Evolutionary conservation across 257 asterid species (phyloP), one percentile per base, ranked within the genome.

Genomic region (Leonotis leonurus): DNA sequence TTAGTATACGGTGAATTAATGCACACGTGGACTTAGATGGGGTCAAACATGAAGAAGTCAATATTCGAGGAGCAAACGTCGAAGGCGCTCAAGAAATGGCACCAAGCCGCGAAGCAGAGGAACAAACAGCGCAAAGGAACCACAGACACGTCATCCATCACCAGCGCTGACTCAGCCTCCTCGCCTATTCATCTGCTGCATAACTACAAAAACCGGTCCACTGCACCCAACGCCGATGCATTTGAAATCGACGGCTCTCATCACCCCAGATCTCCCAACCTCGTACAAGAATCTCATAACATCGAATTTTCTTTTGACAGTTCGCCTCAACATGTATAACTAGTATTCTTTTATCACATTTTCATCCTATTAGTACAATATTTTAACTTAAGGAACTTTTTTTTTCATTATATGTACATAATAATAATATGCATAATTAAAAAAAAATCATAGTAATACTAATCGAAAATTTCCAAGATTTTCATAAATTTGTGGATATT

Each of bases 41-140:
- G 87, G 40, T 80, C 94, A 2, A 73, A 80, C 57, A 80, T 74
- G 94, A 82, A 85, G 83, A 76, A 68, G 67, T 69, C 89, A 21
- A 78, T 85, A 9, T 80, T 85, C 16, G 93, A 85, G 45, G 89
- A 85, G 65, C 94, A 85, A 78, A 85, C 82, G 0, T 69, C 94
- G 8, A 80, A 76, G 62, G 90, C 90, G 36, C 70, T 80, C 2
- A 85, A 68, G 73, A 82, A 82, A 67, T 85, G 89, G 94, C 87
- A 78, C 30, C 60, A 64, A 40, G 78, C 82, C 1, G 94, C 87
- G 0, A 80, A 71, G 72, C 75, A 73, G 50, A 79, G 71, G 71
- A 78, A 74, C 51, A 85, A 74, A 57, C 32, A 45, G 46, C 77
- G 80, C 22, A 75, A 60, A 48, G 77, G 68, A 17, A 52, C 1